These are phyloP conservation scores for Bipolaris oryzae DNA, from an alignment of 2,329 filamentous ascomycete species.

Conservation along the genomic window DNA sequence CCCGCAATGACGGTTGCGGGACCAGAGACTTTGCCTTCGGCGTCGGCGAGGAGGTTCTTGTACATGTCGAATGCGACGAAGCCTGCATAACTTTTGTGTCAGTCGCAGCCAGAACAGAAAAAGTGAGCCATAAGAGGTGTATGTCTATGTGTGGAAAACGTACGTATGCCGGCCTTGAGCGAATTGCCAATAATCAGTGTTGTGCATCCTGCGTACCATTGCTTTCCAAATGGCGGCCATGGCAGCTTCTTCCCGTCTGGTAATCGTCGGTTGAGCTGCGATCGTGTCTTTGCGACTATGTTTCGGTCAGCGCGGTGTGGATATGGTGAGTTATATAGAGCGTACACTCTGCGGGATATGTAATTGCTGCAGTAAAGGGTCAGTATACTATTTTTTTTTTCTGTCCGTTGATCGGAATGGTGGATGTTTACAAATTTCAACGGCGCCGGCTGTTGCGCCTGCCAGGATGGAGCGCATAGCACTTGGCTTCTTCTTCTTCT, in stretches of 20 bases:
- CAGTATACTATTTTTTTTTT: constrained; percentile 18
- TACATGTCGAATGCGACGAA: constrained; percentile 98
- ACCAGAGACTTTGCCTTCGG: constrained; percentile 85
- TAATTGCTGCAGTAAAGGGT: constrained; percentile 67
- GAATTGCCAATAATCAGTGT: constrained; percentile 97
- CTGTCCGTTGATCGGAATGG: background rate
- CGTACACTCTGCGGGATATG: constrained; percentile 91
- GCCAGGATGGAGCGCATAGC: constrained; percentile 88
- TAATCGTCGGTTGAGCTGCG: constrained; percentile 87
- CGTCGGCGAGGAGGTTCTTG: constrained; percentile 80
- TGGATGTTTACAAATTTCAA: constrained; percentile 79
- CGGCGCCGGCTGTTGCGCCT: constrained; percentile 88
- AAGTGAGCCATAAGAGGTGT: too few relatives aligned
- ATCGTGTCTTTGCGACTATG: constrained; percentile 88
- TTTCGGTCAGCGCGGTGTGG: constrained; percentile 18
- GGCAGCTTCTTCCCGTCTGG: constrained; percentile 84
- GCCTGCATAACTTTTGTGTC: constrained; percentile 53
- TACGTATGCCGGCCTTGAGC: constrained; percentile 92
- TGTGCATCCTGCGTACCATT: constrained; percentile 98
- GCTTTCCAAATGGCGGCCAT: constrained; percentile 89
- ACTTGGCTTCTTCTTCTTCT: constrained; percentile 65
- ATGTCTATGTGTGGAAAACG: constrained; percentile 47
- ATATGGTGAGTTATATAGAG: background rate
- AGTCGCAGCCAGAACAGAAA: too few relatives aligned
- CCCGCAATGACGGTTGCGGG: constrained; percentile 90